Evolutionary conservation across 495 filamentous ascomycete genomes (phyloP).

Genomic region (Aspergillus coremiiformis): DNA sequence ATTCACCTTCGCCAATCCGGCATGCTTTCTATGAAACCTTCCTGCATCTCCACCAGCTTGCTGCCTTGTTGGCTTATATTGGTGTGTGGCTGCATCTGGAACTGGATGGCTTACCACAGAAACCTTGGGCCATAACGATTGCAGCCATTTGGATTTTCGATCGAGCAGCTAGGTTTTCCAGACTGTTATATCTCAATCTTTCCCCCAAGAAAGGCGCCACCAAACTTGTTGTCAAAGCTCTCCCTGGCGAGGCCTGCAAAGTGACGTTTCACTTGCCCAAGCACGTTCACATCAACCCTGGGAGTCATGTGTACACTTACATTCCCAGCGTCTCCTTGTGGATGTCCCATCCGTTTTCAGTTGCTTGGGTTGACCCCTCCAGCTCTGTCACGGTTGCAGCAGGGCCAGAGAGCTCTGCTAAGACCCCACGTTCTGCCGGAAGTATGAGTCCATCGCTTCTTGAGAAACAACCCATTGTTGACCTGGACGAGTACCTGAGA

Average conservation of each 20-base stretch:
- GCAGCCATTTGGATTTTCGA: slow-evolving; percentile 61
- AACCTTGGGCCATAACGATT: slow-evolving; percentile 52
- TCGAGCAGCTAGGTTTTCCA: slow-evolving; percentile 46
- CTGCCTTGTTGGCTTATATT: slow-evolving; percentile 54
- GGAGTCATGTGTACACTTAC: slow-evolving; percentile 77
- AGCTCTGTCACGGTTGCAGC: slow-evolving; percentile 15
- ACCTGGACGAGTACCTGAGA: slow-evolving; percentile 22
- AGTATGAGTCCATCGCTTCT: slow-evolving; percentile 20
- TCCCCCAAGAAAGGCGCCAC: slow-evolving; percentile 31
- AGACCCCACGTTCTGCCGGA: slow-evolving; percentile 9
- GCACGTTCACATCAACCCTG: slow-evolving; percentile 64
- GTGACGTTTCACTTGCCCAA: slow-evolving; percentile 70
- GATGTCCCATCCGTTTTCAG: slow-evolving; percentile 56
- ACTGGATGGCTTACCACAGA: slow-evolving; percentile 52
- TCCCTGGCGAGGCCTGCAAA: slow-evolving; percentile 49
- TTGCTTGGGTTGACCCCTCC: slow-evolving; percentile 46
- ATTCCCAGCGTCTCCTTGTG: slow-evolving; percentile 66
- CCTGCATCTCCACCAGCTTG: slow-evolving; percentile 67
- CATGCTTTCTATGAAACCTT: slow-evolving; percentile 92
- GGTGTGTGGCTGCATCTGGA: slow-evolving; percentile 65
- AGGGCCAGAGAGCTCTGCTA: not conserved
- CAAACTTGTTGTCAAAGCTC: slow-evolving; percentile 40
- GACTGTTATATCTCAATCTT: slow-evolving; percentile 55
- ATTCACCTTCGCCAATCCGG: slow-evolving; percentile 67
- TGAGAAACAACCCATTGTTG: slow-evolving; percentile 34